Conservation (phyloP, 2,329 filamentous ascomycete genomes). For the Monilinia polystroma region DNA sequence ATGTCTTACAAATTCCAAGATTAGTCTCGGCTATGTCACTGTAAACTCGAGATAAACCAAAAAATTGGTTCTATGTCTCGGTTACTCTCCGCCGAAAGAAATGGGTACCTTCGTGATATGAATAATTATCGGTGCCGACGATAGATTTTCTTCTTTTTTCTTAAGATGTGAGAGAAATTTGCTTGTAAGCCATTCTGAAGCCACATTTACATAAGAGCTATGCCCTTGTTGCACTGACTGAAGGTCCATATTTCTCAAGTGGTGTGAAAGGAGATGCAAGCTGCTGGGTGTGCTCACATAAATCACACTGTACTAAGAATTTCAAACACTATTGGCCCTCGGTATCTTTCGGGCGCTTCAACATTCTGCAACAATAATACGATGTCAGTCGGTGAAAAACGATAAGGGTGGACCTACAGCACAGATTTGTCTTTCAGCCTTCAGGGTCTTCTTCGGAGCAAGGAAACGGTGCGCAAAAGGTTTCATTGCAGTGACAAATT, state of each 20-base stretch:
- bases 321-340: background rate
- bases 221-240: background rate
- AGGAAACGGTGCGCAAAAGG: background rate
- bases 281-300: no score
- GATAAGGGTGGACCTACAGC: constrained; percentile 5
- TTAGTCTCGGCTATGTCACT: constrained; percentile 1
- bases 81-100: constrained; percentile 5
- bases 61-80: constrained; percentile 5
- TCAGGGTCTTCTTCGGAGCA: background rate
- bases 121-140: background rate
- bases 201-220: no score
- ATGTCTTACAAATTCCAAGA: background rate
- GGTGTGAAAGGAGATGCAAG: background rate
- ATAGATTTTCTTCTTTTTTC: no score
- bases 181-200: no score
- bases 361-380: background rate
- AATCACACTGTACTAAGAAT: no score
- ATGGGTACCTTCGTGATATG: constrained; percentile 11
- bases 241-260: background rate
- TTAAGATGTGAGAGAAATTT: no score
- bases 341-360: constrained; percentile 11
- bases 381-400: constrained; percentile 6
- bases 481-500: constrained; percentile 9
- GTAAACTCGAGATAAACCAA: background rate
- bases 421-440: background rate